phyloP scores from a whole-genome alignment of 1,284 basidiomycete genomes.

The Exobasidium cylindrosporum region DNA sequence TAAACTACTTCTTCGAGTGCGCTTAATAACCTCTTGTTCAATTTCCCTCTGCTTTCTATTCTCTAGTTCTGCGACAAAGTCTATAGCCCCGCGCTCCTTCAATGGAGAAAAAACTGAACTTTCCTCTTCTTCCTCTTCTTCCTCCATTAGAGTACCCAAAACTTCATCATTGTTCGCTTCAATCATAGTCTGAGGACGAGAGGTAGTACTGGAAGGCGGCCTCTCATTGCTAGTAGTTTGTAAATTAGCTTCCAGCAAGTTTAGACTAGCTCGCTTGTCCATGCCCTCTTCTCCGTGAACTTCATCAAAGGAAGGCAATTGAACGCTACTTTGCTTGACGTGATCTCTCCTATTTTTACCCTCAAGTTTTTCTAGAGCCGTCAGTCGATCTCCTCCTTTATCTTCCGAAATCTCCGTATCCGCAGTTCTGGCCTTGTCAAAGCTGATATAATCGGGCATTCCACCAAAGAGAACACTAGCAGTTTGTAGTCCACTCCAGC shows the following conservation, averaged over 20 bases:
- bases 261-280: slow-evolving; percentile 20
- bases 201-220: neutral
- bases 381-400: slow-evolving; percentile 30
- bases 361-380: slow-evolving; percentile 49
- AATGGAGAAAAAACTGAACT: slow-evolving; percentile 22
- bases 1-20: slow-evolving; percentile 32
- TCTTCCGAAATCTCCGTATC: slow-evolving; percentile 10
- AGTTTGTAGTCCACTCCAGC: slow-evolving; percentile 17
- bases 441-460: slow-evolving; percentile 26
- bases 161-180: neutral
- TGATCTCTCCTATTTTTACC: slow-evolving; percentile 25
- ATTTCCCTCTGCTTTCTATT: slow-evolving; percentile 21
- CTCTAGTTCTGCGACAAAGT: slow-evolving; percentile 24
- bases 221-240: slow-evolving; percentile 6
- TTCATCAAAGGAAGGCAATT: slow-evolving; percentile 45
- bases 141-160: slow-evolving; percentile 42
- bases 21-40: slow-evolving; percentile 37
- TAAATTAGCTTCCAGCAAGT: slow-evolving; percentile 25
- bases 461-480: slow-evolving; percentile 21
- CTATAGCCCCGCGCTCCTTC: slow-evolving; percentile 25
- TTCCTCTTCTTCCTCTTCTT: slow-evolving; percentile 45
- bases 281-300: slow-evolving; percentile 32
- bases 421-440: slow-evolving; percentile 16
- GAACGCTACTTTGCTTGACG: slow-evolving; percentile 33
- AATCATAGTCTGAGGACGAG: neutral